These are phyloP conservation scores for Sordariomycetes sp. DNA, from an alignment of 2,329 filamentous ascomycete genomes.

Conservation along the genomic window DNA sequence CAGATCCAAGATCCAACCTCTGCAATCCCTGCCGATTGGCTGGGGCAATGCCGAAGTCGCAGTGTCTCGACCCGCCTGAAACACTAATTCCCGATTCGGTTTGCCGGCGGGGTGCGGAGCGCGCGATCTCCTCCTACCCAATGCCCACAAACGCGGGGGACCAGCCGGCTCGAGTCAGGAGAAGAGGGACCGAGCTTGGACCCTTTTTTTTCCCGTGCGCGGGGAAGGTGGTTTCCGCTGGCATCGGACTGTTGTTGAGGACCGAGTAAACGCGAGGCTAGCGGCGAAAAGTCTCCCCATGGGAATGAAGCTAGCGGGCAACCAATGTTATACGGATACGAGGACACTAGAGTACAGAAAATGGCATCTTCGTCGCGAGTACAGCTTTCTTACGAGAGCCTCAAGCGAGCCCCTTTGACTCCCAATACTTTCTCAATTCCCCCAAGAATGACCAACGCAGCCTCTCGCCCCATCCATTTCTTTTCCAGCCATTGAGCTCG, in stretches of 20 bases:
- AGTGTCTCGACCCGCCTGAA: neutral
- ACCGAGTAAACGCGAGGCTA: no score
- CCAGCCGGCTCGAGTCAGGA: neutral
- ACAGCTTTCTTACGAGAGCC: neutral
- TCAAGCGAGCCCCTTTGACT: conserved; percentile 2
- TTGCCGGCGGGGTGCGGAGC: neutral
- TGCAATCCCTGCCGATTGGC: neutral
- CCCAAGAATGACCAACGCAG: conserved; percentile 10
- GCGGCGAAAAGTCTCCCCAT: no score
- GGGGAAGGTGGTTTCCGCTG: no score
- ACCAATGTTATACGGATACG: no score
- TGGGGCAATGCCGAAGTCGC: neutral
- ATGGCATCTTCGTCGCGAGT: neutral
- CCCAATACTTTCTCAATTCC: conserved; percentile 9
- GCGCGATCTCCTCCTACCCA: neutral
- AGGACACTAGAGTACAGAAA: neutral
- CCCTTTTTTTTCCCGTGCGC: no score
- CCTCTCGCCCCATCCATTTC: conserved; percentile 11
- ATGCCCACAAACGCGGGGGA: neutral
- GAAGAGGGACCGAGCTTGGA: no score
- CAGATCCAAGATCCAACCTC: neutral
- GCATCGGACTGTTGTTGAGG: no score
- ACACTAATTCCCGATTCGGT: neutral
- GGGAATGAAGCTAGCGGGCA: no score
- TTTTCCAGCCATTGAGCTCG: conserved; percentile 12